Conservation (phyloP, 139 green algal genomes). For the Astrephomene gubernaculifera region DNA sequence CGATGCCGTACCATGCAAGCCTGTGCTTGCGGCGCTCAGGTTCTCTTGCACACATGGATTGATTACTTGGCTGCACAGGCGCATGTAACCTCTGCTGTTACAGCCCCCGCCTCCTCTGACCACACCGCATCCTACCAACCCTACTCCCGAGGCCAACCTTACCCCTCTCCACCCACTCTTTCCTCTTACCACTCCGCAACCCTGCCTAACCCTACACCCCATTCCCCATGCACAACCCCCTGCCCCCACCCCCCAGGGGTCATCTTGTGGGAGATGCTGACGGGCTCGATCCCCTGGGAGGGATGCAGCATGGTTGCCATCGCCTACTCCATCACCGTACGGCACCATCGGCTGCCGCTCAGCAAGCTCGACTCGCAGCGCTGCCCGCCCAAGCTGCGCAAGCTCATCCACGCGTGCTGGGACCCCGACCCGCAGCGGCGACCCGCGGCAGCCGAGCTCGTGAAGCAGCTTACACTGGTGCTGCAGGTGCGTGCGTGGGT, state of each 20-base stretch:
- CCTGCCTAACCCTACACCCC: no score
- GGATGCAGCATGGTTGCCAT: constrained; percentile 48
- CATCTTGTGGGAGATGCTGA: constrained; percentile 44
- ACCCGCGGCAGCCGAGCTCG: constrained; percentile 32
- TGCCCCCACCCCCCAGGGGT: constrained; percentile 17
- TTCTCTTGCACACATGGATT: no score
- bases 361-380: constrained; percentile 28
- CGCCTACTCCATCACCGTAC: constrained; percentile 42
- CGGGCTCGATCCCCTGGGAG: constrained; percentile 30
- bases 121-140: no score
- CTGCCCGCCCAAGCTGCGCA: constrained; percentile 44
- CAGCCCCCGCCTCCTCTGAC: no score
- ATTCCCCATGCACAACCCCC: no score
- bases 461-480: constrained; percentile 40
- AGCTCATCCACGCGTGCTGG: constrained; percentile 48
- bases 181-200: no score
- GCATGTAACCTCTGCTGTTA: no score
- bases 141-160: no score
- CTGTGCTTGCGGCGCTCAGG: no score
- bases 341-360: constrained; percentile 42
- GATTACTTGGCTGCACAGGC: no score
- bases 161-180: no score
- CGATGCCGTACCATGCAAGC: no score
- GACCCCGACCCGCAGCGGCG: constrained; percentile 39
- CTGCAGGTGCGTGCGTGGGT: constrained; percentile 26